phyloP scores from a whole-genome alignment of 495 filamentous ascomycete genomes.

The Viridothelium virens region DNA sequence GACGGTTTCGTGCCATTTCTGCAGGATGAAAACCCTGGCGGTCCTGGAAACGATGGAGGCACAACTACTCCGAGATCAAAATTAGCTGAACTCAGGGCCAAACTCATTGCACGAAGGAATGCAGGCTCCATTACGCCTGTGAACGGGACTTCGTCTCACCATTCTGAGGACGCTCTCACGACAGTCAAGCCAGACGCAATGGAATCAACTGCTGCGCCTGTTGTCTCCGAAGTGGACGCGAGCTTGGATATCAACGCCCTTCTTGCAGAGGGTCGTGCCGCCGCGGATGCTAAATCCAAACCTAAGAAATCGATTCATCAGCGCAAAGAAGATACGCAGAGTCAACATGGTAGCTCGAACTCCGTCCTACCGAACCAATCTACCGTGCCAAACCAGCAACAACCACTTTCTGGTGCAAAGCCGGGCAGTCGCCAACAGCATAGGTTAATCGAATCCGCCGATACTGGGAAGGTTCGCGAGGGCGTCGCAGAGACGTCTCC shows the following conservation, averaged over 20 bases:
- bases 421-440: background rate
- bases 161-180: too few species aligned
- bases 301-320: background rate
- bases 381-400: background rate
- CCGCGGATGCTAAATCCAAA: constrained; percentile 19
- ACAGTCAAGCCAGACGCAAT: background rate
- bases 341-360: background rate
- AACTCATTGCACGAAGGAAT: background rate
- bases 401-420: background rate
- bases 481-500: background rate
- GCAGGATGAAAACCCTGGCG: background rate
- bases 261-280: constrained; percentile 16
- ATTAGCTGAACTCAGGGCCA: constrained; percentile 1
- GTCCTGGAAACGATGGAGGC: background rate
- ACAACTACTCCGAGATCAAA: background rate
- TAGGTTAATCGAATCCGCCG: background rate
- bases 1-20: constrained; percentile 3
- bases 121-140: background rate
- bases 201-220: background rate
- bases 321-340: background rate
- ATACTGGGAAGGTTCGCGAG: background rate
- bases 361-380: constrained; percentile 3
- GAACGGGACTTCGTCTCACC: background rate
- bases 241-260: constrained; percentile 12
- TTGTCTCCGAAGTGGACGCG: background rate